A percentile compares a stretch with the other conserved stretches of the same genome.
Evolutionary conservation across 192 early-diverging fungal genomes (phyloP).

Genomic region (Entomortierella parvispora): DNA sequence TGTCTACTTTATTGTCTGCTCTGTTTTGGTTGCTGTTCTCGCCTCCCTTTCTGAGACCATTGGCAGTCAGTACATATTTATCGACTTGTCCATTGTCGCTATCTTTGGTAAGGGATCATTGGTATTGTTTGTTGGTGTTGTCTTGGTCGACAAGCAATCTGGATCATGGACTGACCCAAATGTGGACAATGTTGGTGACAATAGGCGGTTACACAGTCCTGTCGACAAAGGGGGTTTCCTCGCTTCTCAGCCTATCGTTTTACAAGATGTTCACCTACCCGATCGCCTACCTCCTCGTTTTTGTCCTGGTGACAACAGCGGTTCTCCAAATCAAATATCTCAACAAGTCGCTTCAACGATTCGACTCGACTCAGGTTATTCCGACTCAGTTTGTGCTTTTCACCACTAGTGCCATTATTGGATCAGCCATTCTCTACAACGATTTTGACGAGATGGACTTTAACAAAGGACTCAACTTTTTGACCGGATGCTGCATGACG

Average conservation of each 20-base stretch:
- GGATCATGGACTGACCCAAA: slow-evolving; percentile 1
- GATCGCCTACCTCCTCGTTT: slow-evolving; percentile 69
- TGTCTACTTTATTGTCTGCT: slow-evolving; percentile 64
- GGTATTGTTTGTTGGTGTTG: background rate
- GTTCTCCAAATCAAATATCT: slow-evolving; percentile 73
- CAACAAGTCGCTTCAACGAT: slow-evolving; percentile 71
- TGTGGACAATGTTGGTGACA: background rate
- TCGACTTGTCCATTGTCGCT: slow-evolving; percentile 74
- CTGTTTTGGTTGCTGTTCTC: slow-evolving; percentile 41
- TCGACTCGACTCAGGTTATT: slow-evolving; percentile 77
- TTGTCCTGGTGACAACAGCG: slow-evolving; percentile 68
- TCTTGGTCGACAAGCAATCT: slow-evolving; percentile 3
- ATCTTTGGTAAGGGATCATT: slow-evolving; percentile 66
- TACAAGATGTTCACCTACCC: slow-evolving; percentile 72
- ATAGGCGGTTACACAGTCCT: slow-evolving; percentile 79
- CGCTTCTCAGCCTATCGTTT: slow-evolving; percentile 69
- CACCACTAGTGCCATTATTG: slow-evolving; percentile 75
- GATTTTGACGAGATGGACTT: slow-evolving; percentile 68
- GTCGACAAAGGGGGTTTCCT: slow-evolving; percentile 75
- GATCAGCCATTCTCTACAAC: slow-evolving; percentile 72
- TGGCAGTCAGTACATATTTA: slow-evolving; percentile 64
- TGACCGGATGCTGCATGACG: slow-evolving; percentile 67
- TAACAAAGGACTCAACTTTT: slow-evolving; percentile 57
- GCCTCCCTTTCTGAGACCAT: slow-evolving; percentile 56
- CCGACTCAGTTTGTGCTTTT: slow-evolving; percentile 84